Evolutionary conservation across 1,284 basidiomycete species (phyloP), one percentile per base, ranked within the genome.

Genomic region (Tilletia caries): DNA sequence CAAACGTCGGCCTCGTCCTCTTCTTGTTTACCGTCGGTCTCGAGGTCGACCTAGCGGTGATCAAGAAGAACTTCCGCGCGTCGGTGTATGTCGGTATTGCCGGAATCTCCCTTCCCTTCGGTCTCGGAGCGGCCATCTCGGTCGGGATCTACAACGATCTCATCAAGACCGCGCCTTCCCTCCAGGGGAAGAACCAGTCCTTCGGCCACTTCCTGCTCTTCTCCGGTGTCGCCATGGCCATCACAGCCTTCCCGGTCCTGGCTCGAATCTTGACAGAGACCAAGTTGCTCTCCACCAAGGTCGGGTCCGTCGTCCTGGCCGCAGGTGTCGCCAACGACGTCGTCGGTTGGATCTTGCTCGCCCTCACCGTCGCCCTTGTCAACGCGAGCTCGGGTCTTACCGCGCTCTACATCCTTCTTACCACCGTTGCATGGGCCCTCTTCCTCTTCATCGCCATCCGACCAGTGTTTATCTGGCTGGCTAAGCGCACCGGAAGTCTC

Each of bases 161-260:
- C 84, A 90, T 95, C 78, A 87, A 89, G 75, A 65, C 60, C 13
- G 29, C 50, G 32, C 66, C 66, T n/a, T 20, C 34, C 12, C 33
- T 50, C 34, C 34, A 78, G 83, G 0, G 58, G 3, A 70, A 78
- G 32, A 85, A 83, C 58, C 88, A 91, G 69, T 85, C 89, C 54
- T 89, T 92, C 82, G 90, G 92, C 1, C 88, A 96, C 81, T 98
- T 98, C 84, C 89, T 98, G 87, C 89, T 98, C 52, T 98, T 97
- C 84, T 89, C 92, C 50, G 92, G 93, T 64, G 92, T 95, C 20
- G 90, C 93, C 0, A 93, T 90, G 85, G 90, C 91, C 2, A 97
- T 97, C 83, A 97, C 94, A 0, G 94, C 94, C 0, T 85, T 86
- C 67, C 85, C 88, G 0, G 95, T 98, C 3, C 87, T 98, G 3